Conservation (phyloP, 2,329 filamentous ascomycete genomes). For the Microdochium bolleyi region DNA sequence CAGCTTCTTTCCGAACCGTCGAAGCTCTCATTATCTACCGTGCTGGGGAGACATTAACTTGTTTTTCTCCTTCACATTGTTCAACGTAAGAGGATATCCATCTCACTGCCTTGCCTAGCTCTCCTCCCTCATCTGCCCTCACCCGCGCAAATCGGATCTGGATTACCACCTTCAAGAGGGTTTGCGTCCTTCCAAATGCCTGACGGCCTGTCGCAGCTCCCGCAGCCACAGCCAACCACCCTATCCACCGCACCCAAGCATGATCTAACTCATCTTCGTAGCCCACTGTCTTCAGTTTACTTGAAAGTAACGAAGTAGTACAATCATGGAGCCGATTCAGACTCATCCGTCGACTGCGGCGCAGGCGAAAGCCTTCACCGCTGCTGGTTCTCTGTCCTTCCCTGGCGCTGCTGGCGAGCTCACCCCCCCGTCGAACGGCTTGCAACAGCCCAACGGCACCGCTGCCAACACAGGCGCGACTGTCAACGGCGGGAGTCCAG, state of each 20-base stretch:
- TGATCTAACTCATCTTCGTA: slow-evolving; percentile 9
- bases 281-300: not conserved
- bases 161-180: no score
- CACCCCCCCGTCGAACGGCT: slow-evolving; percentile 69
- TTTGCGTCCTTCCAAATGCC: no score
- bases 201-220: no score
- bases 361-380: slow-evolving; percentile 94
- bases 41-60: slow-evolving; percentile 93
- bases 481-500: slow-evolving; percentile 69
- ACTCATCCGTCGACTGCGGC: slow-evolving; percentile 86
- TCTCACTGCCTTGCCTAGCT: slow-evolving; percentile 26
- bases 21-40: slow-evolving; percentile 9
- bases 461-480: slow-evolving; percentile 16
- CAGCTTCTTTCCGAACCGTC: slow-evolving; percentile 2
- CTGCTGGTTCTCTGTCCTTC: slow-evolving; percentile 85
- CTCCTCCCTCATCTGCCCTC: slow-evolving; percentile 9
- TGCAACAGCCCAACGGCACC: slow-evolving; percentile 43
- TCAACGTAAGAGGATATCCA: slow-evolving; percentile 34
- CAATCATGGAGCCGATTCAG: slow-evolving; percentile 78
- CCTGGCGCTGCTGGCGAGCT: slow-evolving; percentile 77
- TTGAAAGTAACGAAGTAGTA: not conserved
- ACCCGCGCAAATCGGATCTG: no score
- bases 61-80: slow-evolving; percentile 85
- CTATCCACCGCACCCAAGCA: slow-evolving; percentile 4
- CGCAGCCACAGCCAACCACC: slow-evolving; percentile 5